Evolutionary conservation across 2,329 filamentous ascomycete genomes (phyloP), one percentile per base, ranked within the genome.

Genomic region (Trichoderma endophyticum): DNA sequence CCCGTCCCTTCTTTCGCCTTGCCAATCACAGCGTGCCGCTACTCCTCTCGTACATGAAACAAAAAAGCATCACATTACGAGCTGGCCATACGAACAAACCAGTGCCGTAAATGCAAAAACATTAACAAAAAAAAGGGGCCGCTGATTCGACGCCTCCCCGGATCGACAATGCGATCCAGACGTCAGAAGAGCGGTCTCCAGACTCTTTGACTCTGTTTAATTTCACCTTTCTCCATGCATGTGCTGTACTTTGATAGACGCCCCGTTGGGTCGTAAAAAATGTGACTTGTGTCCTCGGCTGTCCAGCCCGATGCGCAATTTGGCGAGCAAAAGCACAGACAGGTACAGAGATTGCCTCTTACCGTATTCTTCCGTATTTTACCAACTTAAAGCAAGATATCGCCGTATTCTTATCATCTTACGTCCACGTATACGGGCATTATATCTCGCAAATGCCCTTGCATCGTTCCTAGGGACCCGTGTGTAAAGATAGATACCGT

Each of bases 101-200:
- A 54, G 21, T 51, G 11, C 39, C 15, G 43, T 54, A 6, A 18
- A 56, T 11, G 21, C 30, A 21, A 24, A 66, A 11, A 4, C 15
- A n/a, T n/a, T 43, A 65, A 54, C 6, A 2, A 24, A 15, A 18
- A 18, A 18, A 30, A 66, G 36, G 63, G 43, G 43, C 43, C 63
- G 63, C 30, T 56, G 48, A 61, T 36, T 60, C 9, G 57, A 60
- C 57, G 57, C 28, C 54, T 28, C 28, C 43, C 43, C 30, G 12
- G 64, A 57, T 67, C 64, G 64, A 67, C 64, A 67, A 14, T 43
- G 30, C 30, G 48, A 14, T 21, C 32, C 48, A 30, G 64, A 67
- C 64, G 64, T 67, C 64, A 67, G 64, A 67, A 57, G 32, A 57
- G 64, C 64, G 64, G 64, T 67, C 64, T 36, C 64, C 32, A 39